phyloP scores from a whole-genome alignment of 2,329 filamentous ascomycete genomes.

The Xylaria sp. region DNA sequence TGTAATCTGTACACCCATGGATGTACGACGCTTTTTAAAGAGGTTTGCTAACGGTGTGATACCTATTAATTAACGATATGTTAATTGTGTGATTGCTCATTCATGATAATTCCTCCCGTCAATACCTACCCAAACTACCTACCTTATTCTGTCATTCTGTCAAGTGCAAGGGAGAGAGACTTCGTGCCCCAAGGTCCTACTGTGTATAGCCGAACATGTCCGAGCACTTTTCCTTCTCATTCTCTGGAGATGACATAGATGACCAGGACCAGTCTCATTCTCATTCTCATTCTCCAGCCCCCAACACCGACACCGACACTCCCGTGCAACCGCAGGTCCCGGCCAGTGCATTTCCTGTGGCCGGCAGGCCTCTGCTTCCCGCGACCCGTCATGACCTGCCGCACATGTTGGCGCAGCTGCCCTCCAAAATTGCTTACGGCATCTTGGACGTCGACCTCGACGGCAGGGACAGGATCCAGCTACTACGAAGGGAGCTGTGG shows the following conservation, averaged over 20 bases:
- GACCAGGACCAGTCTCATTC: constrained; percentile 44
- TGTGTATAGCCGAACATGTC: constrained; percentile 38
- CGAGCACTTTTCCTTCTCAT: constrained; percentile 59
- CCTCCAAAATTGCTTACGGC: constrained; percentile 74
- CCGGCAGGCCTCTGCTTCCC: constrained; percentile 62
- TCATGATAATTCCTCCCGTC: not conserved
- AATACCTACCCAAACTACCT: not conserved
- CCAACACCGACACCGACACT: constrained; percentile 26
- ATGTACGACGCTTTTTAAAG: not conserved
- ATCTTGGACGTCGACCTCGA: constrained; percentile 64
- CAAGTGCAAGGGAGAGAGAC: no score
- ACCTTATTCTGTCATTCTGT: constrained; percentile 2
- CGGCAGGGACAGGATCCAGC: constrained; percentile 51
- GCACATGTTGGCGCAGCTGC: constrained; percentile 60
- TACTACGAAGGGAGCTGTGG: constrained; percentile 79
- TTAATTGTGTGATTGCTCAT: no score
- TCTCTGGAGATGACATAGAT: constrained; percentile 67
- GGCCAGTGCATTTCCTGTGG: constrained; percentile 61
- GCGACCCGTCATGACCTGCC: constrained; percentile 55
- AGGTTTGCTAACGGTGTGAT: not conserved
- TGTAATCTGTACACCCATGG: not conserved
- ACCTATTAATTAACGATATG: not conserved
- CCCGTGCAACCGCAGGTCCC: constrained; percentile 29
- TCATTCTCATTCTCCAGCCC: constrained; percentile 34
- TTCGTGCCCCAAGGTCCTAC: not conserved